These are phyloP conservation scores for Polychaeton citri DNA, from an alignment of 2,329 filamentous ascomycete species.

Conservation along the genomic window DNA sequence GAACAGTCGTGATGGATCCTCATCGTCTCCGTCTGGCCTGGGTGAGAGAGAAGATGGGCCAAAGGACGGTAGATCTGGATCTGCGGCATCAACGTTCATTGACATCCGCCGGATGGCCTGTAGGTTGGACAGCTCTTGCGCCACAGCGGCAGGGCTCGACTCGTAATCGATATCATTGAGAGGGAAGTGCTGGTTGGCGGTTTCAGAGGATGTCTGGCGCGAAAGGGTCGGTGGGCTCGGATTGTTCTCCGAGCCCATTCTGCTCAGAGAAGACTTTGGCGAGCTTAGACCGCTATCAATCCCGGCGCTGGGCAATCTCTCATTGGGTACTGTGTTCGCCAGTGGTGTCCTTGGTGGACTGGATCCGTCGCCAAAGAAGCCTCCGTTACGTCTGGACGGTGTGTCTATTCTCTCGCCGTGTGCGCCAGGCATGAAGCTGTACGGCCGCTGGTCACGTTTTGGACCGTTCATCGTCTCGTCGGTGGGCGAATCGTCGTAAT, in stretches of 20 bases:
- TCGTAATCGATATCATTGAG: slow-evolving; percentile 82
- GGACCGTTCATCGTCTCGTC: slow-evolving; percentile 9
- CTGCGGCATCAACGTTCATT: slow-evolving; percentile 65
- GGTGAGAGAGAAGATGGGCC: slow-evolving; percentile 58
- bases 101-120: slow-evolving; percentile 85
- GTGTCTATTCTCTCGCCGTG: slow-evolving; percentile 1
- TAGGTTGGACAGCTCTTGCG: slow-evolving; percentile 82
- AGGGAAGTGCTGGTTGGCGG: slow-evolving; percentile 38
- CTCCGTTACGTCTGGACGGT: slow-evolving; percentile 11
- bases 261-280: slow-evolving; percentile 7
- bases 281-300: slow-evolving; percentile 4
- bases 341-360: slow-evolving; percentile 12
- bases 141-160: slow-evolving; percentile 75
- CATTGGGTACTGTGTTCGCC: slow-evolving; percentile 23
- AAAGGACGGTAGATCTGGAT: slow-evolving; percentile 67
- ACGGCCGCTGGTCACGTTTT: slow-evolving; percentile 48
- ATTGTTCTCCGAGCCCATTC: slow-evolving; percentile 21
- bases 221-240: slow-evolving; percentile 27
- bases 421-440: slow-evolving; percentile 57
- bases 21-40: slow-evolving; percentile 59
- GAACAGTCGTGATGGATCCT: slow-evolving; percentile 75
- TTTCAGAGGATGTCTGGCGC: slow-evolving; percentile 20
- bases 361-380: slow-evolving; percentile 13
- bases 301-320: slow-evolving; percentile 11
- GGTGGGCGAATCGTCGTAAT: slow-evolving; percentile 58